Base-by-base conservation (phyloP, 179 eudicot species). In the Drosera spatulata region DNA sequence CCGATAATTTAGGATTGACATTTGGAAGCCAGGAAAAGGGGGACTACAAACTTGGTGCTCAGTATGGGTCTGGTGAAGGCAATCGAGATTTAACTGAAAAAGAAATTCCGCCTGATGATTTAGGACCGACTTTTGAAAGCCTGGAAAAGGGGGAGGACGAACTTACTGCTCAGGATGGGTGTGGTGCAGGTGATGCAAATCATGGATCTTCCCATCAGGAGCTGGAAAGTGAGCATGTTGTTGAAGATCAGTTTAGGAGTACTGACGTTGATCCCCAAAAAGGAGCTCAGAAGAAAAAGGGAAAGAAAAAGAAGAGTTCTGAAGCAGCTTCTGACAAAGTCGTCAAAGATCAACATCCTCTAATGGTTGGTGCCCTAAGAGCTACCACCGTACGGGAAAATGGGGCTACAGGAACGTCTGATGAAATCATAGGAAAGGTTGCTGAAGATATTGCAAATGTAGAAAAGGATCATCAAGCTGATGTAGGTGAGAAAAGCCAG, bases 171-270 rank as follows among this genome's bases (percentile, higher is more conserved):
- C 10, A 5, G 41, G 42, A 61, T 39, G 54, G 46, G 39, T 52
- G 15, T 52, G 58, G 42, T 49, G 59, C 41, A 49, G 64, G 33
- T 58, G 63, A 10, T 65, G 47, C 65, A 3, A 15, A 53, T 53
- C 49, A 45, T 52, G 69, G 61, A 49, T 43, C 45, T 66, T 58
- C 58, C 38, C 57, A 59, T 63, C 22, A 49, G 43, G 70, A 46
- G 61, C 53, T 53, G 47, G 63, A 61, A 46, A 40, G 46, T 40
- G 13, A 11, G 53, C 44, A 51, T 55, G 50, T 22, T 22, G 5
- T 45, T 22, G 49, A 12, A 48, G 67, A 68, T 58, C 39, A n/a
- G 12, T 57, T 8, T 41, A 51, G 62, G 47, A 57, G 47, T 50
- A 48, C 54, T 12, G 56, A 58, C n/a, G 54, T 64, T 66, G 67